Evolutionary conservation across 1,139 yeast genomes (phyloP).

Genomic region (Yamadazyma taylorii): DNA sequence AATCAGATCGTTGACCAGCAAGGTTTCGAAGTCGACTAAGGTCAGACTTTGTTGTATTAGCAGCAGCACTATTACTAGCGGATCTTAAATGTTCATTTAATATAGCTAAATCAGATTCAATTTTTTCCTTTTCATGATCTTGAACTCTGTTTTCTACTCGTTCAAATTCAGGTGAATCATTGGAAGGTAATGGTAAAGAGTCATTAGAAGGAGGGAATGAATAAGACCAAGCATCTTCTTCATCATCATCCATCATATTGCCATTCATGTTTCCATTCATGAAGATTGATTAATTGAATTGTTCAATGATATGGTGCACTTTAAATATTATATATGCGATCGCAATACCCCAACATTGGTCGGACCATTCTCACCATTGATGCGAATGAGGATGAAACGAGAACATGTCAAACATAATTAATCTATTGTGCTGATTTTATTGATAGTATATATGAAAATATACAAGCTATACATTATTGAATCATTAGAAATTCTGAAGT

Average conservation of each 20-base stretch:
- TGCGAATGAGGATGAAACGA: too few relatives aligned
- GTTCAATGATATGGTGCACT: too few relatives aligned
- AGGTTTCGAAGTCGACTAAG: not conserved
- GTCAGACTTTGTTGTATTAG: not conserved
- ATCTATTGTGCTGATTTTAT: not conserved
- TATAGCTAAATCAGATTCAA: slow-evolving; percentile 8
- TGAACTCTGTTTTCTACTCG: not conserved
- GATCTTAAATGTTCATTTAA: slow-evolving; percentile 11
- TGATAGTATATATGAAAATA: slow-evolving; percentile 3
- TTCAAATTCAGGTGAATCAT: slow-evolving; percentile 1
- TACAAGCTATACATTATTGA: slow-evolving; percentile 5
- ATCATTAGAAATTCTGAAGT: slow-evolving; percentile 5
- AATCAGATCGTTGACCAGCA: not conserved
- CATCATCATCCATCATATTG: slow-evolving; percentile 27
- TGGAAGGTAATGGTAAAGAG: slow-evolving; percentile 15
- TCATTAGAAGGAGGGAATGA: slow-evolving; percentile 46
- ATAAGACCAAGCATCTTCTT: slow-evolving; percentile 48
- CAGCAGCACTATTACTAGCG: not conserved
- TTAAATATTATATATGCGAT: too few relatives aligned
- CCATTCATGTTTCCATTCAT: too few relatives aligned
- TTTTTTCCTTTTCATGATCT: not conserved
- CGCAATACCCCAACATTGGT: too few relatives aligned
- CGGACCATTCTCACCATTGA: too few relatives aligned
- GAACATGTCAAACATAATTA: not conserved
- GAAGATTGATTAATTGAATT: too few relatives aligned